Percentiles rank a stretch among this genome's conserved stretches.
These are phyloP conservation scores for Polyporus arcularius DNA, from an alignment of 768 basidiomycete genomes.

Conservation along the genomic window DNA sequence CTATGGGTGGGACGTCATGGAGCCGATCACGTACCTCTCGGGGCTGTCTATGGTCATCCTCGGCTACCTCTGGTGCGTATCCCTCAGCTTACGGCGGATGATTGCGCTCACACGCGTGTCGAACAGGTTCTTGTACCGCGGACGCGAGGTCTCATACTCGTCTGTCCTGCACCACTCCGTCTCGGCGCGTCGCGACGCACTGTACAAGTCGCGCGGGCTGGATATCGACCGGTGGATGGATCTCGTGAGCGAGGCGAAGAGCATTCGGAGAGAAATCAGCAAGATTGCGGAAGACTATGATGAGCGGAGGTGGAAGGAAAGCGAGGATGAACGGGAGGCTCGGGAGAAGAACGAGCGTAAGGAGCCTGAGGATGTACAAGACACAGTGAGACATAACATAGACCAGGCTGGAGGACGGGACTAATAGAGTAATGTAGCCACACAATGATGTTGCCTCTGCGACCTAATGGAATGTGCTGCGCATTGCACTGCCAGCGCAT, in stretches of 20 bases:
- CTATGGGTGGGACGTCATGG: conserved; percentile 66
- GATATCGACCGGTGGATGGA: conserved; percentile 65
- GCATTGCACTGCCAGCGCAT: conserved; percentile 25
- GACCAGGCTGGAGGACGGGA: neutral
- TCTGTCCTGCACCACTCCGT: conserved; percentile 62
- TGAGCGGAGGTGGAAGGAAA: conserved; percentile 33
- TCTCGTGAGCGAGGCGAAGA: conserved; percentile 49
- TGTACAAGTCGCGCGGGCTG: conserved; percentile 59
- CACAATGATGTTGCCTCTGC: no score
- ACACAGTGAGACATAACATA: conserved; percentile 5
- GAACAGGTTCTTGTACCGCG: conserved; percentile 59
- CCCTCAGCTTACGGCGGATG: no score
- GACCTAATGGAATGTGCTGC: no score
- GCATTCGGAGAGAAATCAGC: conserved; percentile 52
- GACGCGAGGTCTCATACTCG: conserved; percentile 65
- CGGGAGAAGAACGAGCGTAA: conserved; percentile 4
- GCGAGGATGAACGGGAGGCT: conserved; percentile 24
- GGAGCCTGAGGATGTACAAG: conserved; percentile 7
- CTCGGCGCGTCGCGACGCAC: conserved; percentile 52
- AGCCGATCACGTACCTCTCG: conserved; percentile 68
- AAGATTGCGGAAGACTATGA: conserved; percentile 67
- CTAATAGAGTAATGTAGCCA: neutral
- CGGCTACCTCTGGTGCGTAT: conserved; percentile 59
- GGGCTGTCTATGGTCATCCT: conserved; percentile 60
- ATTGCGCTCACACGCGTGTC: no score